Base-by-base conservation (phyloP, 73 alveolate species). In the Paramecium tetraurelia region DNA sequence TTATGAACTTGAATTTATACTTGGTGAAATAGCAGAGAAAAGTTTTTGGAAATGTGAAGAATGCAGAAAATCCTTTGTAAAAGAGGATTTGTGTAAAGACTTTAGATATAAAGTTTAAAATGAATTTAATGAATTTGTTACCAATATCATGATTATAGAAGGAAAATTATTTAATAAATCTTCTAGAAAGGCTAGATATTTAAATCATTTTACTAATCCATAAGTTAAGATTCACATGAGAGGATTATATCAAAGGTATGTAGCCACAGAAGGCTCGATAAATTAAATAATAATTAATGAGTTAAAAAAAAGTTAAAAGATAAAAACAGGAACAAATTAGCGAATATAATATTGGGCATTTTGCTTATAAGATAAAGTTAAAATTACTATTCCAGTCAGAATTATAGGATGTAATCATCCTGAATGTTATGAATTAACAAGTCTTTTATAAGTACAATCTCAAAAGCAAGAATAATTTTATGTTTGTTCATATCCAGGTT, bases 381-480 rank as follows among this genome's bases (percentile, higher is more conserved):
- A 59, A 59, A 18, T 59, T 29, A 59, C 18, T 59, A 4, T 59
- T 1, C 77, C 77, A 20, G 77, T 59, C 7, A 59, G 77, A 59
- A 10, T 24, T 59, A 59, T 16, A 20, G 77, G 18, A 8, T 59
- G 77, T 18, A 12, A 7, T 20, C 77, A 59, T 59, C 77, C 33
- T 16, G 84, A 68, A 68, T 68, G 84, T 22, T 68, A 68, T 68
- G 84, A 68, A 68, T 68, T 68, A 68, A 20, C 84, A 22, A 68
- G 84, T 24, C 21, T 68, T 20, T 24, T 68, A 33, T 40, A 40
- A 40, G 0, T 40, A 40, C 16, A 40, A 40, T 2, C 2, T 40
- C 16, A 7, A 40, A 8, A 8, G 10, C 16, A 40, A 7, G 86
- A 72, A 27, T 31, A 20, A 63, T 31, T 33, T 10, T 63, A 63